Base-by-base conservation (phyloP, 2,329 filamentous ascomycete genomes). In the Scedosporium dehoogii region DNA sequence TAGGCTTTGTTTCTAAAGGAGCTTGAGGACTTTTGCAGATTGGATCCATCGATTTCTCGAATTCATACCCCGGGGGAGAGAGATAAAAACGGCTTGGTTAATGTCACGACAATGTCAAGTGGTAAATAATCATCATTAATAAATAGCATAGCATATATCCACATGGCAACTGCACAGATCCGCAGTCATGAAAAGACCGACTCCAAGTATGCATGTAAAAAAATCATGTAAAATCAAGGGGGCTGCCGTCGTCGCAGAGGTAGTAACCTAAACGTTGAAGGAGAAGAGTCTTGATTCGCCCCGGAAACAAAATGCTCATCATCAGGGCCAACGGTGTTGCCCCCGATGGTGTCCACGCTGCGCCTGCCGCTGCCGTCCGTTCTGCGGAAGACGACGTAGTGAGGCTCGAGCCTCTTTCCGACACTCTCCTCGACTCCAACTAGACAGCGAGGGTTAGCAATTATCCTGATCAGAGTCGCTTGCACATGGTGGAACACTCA, bases 401-500 rank as follows among this genome's bases (percentile, higher is more conserved):
- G 18, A 27, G 51, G 51, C 12, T 23, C 23, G 51, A 55, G 18
- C 23, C 51, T 55, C 51, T 23, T 55, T 55, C 51, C 51, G 12
- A 55, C 21, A 27, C 51, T 29, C 51, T 55, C 51, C 51, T 55
- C 51, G 23, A 55, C 51, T 23, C 51, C 51, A 23, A 55, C 51
- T 55, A 16, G n/a, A 48, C 10, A 21, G 44, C 44, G 7, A n/a
- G 44, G 21, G 21, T 48, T 48, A 48, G 44, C 16, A 23, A 48
- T 23, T n/a, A 23, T 21, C 6, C n/a, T 10, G 9, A 18, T 3
- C 3, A 10, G 44, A 48, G 44, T 18, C 16, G 6, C 7, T 2
- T 48, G 21, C 16, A 18, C 29, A 5, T 5, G 5, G 29, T 18
- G 12, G 51, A 55, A 48, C 6, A 63, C 66, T 67, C 62, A 68